phyloP scores from a whole-genome alignment of 148 eudicot genomes.

The Vaccinium corymbosum region DNA sequence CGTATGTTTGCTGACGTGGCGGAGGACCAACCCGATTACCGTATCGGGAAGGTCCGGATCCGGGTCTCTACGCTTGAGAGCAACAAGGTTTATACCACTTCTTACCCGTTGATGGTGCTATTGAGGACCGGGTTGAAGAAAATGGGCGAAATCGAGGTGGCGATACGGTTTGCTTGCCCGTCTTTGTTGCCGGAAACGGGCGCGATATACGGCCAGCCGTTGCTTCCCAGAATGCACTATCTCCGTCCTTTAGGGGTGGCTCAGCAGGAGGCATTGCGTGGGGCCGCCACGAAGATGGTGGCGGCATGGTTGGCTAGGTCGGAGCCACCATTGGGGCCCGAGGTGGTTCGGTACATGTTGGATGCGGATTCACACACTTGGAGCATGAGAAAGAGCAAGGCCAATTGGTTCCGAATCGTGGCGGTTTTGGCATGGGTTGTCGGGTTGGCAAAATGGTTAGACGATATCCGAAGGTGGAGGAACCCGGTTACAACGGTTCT shows the following conservation, averaged over 20 bases:
- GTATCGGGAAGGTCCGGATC: constrained; percentile 75
- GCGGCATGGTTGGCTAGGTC: constrained; percentile 80
- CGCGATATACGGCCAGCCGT: constrained; percentile 73
- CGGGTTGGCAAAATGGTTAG: constrained; percentile 87
- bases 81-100: constrained; percentile 78
- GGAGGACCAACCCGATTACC: constrained; percentile 69
- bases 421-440: constrained; percentile 83
- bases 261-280: constrained; percentile 87
- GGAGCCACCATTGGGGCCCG: constrained; percentile 87
- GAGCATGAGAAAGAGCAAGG: constrained; percentile 97
- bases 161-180: constrained; percentile 80
- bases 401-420: constrained; percentile 90
- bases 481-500: constrained; percentile 79
- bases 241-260: constrained; percentile 89
- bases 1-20: constrained; percentile 55
- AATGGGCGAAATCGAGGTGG: constrained; percentile 92
- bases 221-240: constrained; percentile 88
- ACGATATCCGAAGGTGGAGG: constrained; percentile 76
- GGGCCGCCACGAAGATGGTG: constrained; percentile 81
- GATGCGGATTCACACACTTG: constrained; percentile 88
- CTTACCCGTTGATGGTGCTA: constrained; percentile 75
- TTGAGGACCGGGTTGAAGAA: constrained; percentile 64
- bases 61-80: constrained; percentile 89
- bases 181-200: constrained; percentile 80
- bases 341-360: constrained; percentile 81